A percentile compares a stretch with the other conserved stretches of the same genome.
phyloP scores from a whole-genome alignment of 164 flowering plant genomes.

The Amborella trichopoda region DNA sequence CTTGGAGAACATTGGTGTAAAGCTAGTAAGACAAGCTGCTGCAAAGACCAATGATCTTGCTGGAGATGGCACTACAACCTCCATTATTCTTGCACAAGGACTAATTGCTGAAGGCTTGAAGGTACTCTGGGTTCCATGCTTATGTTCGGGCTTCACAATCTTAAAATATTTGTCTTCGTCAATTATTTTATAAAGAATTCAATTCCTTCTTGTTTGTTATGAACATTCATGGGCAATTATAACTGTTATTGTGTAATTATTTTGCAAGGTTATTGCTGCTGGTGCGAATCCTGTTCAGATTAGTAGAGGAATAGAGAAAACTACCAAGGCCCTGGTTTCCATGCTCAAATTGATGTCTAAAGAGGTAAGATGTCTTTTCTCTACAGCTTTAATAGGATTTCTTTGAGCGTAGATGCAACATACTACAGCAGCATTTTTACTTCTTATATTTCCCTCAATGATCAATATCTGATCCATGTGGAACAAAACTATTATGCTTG shows the following conservation, averaged over 20 bases:
- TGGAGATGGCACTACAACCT: slow-evolving; percentile 89
- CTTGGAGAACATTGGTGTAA: slow-evolving; percentile 80
- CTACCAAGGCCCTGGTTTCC: slow-evolving; percentile 64
- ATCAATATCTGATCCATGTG: too few relatives aligned
- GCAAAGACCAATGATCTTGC: slow-evolving; percentile 86
- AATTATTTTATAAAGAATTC: too few relatives aligned
- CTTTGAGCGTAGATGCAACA: neutral
- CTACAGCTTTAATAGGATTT: neutral
- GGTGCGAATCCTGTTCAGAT: slow-evolving; percentile 77
- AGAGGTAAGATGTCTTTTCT: slow-evolving; percentile 30
- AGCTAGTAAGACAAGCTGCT: slow-evolving; percentile 83
- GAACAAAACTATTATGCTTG: too few relatives aligned
- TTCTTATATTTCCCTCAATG: too few relatives aligned
- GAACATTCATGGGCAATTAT: too few relatives aligned
- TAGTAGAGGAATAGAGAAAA: slow-evolving; percentile 74
- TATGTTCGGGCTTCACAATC: too few relatives aligned
- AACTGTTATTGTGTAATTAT: neutral
- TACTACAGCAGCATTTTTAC: too few relatives aligned
- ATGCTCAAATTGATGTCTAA: slow-evolving; percentile 75
- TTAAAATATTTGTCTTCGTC: too few relatives aligned
- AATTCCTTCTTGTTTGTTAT: too few relatives aligned
- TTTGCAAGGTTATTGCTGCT: slow-evolving; percentile 54
- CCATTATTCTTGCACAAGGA: slow-evolving; percentile 80
- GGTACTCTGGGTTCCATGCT: slow-evolving; percentile 23
- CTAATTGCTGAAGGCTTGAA: slow-evolving; percentile 75